Base-by-base conservation (phyloP, 345 rosid species). In the Salix purpurea region DNA sequence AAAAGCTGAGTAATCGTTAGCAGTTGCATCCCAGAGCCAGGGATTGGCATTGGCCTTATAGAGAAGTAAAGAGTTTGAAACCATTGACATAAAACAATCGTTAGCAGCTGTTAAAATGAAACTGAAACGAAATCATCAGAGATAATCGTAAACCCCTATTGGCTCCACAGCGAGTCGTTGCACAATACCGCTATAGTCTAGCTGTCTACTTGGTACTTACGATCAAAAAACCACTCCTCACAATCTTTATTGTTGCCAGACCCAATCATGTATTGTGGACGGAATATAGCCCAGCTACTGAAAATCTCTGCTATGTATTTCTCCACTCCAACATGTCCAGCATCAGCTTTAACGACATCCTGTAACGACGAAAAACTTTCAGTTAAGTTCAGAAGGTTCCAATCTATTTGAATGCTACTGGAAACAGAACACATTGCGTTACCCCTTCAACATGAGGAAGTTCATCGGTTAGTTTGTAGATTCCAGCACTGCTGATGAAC, bases 221-320 rank as follows among this genome's bases (percentile, higher is more conserved):
- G 83, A 73, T 96, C 98, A 32, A 96, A 96, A 88, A 96, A 96
- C 99, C 99, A 96, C 84, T 96, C 99, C 77, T 96, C 99, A 39
- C 97, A 93, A 73, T 96, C 99, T 84, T 96, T 96, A 88, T 92
- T 96, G 91, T 93, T 93, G 52, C 99, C 98, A 2, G 99, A 96
- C 71, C 99, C 98, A 56, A 90, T 92, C 94, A 96, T 91, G 86
- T 96, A 93, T 71, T 92, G 99, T 6, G 98, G 99, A 23, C 99
- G 89, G 86, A 93, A 96, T 4, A 71, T 12, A 11, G 92, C 82
- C 99, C 99, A 93, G 64, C 84, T 91, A 12, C 84, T 67, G 42
- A 84, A 87, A 52, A 50, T 78, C 79, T 96, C 94, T 1, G 94
- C 87, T 56, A 92, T 85, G 81, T 93, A 92, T 78, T 91, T 88